phyloP scores from a whole-genome alignment of 768 basidiomycete species.

The Agrocybe pediades region DNA sequence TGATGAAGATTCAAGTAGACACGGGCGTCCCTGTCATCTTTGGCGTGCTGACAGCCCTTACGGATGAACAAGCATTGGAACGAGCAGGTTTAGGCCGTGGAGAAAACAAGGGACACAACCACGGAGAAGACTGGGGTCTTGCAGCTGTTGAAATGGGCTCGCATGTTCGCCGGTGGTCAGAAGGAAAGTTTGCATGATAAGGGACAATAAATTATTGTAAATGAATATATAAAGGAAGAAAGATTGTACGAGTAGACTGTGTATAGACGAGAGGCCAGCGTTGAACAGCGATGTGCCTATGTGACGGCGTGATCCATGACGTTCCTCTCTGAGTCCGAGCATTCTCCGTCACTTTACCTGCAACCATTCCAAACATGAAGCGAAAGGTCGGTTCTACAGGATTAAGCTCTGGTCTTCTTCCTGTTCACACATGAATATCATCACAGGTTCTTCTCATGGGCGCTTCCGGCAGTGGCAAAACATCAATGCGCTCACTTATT shows the following conservation, averaged over 20 bases:
- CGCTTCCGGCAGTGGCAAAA: conserved; percentile 91
- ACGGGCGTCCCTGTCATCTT: conserved; percentile 94
- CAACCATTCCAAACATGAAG: conserved; percentile 46
- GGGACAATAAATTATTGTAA: conserved; percentile 1
- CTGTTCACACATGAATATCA: conserved; percentile 20
- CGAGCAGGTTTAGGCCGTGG: conserved; percentile 85
- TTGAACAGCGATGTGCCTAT: conserved; percentile 5
- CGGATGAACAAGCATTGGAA: conserved; percentile 92
- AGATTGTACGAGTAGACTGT: neutral
- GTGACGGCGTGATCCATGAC: conserved; percentile 18
- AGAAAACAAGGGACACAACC: conserved; percentile 84
- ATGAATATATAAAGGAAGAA: conserved; percentile 11
- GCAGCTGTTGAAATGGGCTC: conserved; percentile 94
- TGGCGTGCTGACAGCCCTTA: conserved; percentile 91
- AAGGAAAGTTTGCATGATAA: conserved; percentile 59
- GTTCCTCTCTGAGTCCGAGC: conserved; percentile 15
- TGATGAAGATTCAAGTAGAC: conserved; percentile 95
- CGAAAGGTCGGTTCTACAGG: conserved; percentile 52
- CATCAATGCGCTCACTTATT: conserved; percentile 98
- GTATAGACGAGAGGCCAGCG: neutral
- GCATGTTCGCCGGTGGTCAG: conserved; percentile 64
- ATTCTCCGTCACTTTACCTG: conserved; percentile 14
- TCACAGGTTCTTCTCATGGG: conserved; percentile 95
- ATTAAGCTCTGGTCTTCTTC: conserved; percentile 14
- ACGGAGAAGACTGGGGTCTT: conserved; percentile 97